These are phyloP conservation scores for Chlorella sorokiniana DNA, from an alignment of 139 green algal genomes.

Conservation along the genomic window DNA sequence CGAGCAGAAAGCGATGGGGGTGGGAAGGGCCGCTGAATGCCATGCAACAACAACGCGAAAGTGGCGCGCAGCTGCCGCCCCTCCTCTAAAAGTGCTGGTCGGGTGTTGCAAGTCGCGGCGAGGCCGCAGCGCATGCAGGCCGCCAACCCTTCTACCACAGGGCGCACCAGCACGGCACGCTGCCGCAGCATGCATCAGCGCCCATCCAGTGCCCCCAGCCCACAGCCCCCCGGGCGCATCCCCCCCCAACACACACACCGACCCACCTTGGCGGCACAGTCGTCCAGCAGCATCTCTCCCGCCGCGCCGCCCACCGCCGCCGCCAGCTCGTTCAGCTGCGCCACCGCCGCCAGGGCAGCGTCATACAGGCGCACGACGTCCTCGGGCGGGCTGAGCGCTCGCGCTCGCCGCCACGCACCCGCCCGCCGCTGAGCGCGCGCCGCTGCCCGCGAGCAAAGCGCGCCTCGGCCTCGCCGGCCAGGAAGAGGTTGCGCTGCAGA, in stretches of 20 bases:
- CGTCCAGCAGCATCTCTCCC: conserved; percentile 68
- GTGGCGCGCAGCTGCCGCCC: neutral
- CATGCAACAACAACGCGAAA: no score
- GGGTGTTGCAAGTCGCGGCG: no score
- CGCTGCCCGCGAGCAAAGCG: conserved; percentile 42
- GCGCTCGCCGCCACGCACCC: conserved; percentile 2
- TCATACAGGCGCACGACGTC: conserved; percentile 70
- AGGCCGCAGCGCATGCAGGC: no score
- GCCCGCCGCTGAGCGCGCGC: conserved; percentile 20
- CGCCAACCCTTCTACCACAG: no score
- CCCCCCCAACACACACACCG: neutral
- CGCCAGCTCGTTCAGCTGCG: conserved; percentile 70
- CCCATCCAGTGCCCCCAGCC: neutral
- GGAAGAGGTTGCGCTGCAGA: conserved; percentile 31
- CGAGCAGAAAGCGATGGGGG: neutral
- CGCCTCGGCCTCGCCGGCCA: conserved; percentile 25
- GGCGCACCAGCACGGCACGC: no score
- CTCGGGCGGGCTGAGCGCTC: conserved; percentile 64
- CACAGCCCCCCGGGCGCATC: neutral
- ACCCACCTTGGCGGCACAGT: conserved; percentile 44
- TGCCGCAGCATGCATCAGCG: no score
- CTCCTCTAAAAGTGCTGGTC: no score
- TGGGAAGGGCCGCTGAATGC: neutral
- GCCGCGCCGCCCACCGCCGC: conserved; percentile 54
- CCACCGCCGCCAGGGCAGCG: conserved; percentile 41